phyloP scores from a whole-genome alignment of 2,329 filamentous ascomycete genomes.

The Hawksworthiomyces lignivorus region DNA sequence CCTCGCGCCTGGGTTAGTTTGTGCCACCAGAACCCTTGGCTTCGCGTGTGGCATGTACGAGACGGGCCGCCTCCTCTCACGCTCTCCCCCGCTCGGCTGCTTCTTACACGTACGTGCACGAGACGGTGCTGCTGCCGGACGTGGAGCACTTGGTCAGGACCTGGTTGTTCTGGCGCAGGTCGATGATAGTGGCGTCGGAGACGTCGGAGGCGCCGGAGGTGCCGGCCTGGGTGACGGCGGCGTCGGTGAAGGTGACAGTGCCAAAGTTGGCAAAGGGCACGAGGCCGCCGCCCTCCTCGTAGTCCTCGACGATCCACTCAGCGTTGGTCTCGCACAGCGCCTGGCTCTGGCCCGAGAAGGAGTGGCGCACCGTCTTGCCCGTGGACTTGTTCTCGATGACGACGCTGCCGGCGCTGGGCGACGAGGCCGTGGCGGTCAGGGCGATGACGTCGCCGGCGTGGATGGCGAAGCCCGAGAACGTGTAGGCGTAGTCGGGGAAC shows the following conservation, averaged over 20 bases:
- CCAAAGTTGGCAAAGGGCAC: constrained; percentile 21
- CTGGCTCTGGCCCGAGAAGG: constrained; percentile 25
- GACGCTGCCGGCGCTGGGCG: constrained; percentile 21
- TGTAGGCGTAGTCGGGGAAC: constrained; percentile 22
- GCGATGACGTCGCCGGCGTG: constrained; percentile 22
- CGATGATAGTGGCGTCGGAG: constrained; percentile 33
- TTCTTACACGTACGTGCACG: too few species aligned
- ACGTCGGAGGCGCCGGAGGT: too few species aligned
- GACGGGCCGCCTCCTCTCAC: too few species aligned
- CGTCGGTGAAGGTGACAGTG: constrained; percentile 32
- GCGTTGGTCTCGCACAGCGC: constrained; percentile 22
- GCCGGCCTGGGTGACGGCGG: constrained; percentile 24
- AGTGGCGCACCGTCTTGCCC: constrained; percentile 41
- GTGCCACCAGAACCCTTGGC: too few species aligned
- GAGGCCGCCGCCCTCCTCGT: constrained; percentile 16
- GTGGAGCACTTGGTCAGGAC: constrained; percentile 18
- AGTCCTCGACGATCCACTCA: constrained; percentile 27
- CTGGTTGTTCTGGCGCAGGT: constrained; percentile 15
- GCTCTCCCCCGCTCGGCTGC: too few species aligned
- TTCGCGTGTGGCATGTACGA: too few species aligned
- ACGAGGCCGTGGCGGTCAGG: constrained; percentile 27
- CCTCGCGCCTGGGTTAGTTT: too few species aligned
- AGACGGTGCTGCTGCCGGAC: constrained; percentile 14
- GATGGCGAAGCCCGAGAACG: constrained; percentile 20
- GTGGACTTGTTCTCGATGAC: constrained; percentile 23